Conservation (phyloP, 1,284 basidiomycete genomes). For the Ceratobasidium sp. region DNA sequence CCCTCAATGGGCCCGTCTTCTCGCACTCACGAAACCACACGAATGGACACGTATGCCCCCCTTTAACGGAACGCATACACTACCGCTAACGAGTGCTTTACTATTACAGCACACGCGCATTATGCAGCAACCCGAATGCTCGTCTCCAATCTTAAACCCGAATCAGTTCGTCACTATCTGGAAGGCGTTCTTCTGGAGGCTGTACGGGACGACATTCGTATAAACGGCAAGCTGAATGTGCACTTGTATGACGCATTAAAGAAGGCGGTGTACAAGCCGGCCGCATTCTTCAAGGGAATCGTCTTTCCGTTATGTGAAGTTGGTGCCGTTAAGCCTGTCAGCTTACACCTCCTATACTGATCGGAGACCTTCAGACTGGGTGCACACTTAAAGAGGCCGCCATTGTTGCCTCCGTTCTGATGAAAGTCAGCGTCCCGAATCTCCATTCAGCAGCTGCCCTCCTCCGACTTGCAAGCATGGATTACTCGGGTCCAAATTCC, state of each 20-base stretch:
- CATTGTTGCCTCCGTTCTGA: conserved; percentile 91
- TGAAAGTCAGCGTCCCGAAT: conserved; percentile 93
- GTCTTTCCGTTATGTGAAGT: conserved; percentile 96
- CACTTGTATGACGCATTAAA: conserved; percentile 96
- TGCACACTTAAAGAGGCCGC: conserved; percentile 96
- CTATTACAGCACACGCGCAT: conserved; percentile 77
- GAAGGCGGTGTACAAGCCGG: conserved; percentile 94
- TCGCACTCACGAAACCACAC: conserved; percentile 93
- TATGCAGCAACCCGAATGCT: conserved; percentile 96
- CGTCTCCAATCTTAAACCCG: conserved; percentile 96
- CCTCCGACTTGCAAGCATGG: conserved; percentile 94
- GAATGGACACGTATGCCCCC: conserved; percentile 79
- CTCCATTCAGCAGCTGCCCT: conserved; percentile 97
- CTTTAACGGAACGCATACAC: background rate
- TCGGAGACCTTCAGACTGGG: conserved; percentile 65
- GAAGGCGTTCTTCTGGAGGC: conserved; percentile 93
- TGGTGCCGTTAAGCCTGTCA: conserved; percentile 53
- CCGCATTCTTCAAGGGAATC: conserved; percentile 98
- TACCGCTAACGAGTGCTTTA: background rate
- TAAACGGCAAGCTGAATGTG: conserved; percentile 85
- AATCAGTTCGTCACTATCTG: conserved; percentile 94
- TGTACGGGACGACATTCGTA: conserved; percentile 89
- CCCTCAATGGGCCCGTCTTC: conserved; percentile 94
- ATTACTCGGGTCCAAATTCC: conserved; percentile 96
- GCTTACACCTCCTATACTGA: conserved; percentile 4